phyloP scores from a whole-genome alignment of 164 flowering plant genomes.

The Liriodendron chinense region DNA sequence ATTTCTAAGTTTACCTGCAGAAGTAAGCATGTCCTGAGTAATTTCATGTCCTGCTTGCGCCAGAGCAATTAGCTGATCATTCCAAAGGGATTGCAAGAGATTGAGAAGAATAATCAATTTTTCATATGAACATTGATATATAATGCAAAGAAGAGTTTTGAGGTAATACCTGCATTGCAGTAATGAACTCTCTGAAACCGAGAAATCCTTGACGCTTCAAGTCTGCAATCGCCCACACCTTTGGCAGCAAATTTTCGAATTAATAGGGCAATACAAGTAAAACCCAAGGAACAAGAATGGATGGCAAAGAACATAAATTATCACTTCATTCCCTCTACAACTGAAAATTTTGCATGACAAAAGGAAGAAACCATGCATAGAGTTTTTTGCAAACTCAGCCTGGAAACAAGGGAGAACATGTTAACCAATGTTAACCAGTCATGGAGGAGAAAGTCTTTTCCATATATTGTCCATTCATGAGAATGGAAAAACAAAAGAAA shows the following conservation, averaged over 20 bases:
- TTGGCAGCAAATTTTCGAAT: neutral
- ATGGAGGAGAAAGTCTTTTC: no score
- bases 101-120: neutral
- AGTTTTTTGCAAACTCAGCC: neutral
- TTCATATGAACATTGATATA: neutral
- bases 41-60: slow-evolving; percentile 81
- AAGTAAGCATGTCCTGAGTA: slow-evolving; percentile 44
- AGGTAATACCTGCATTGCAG: slow-evolving; percentile 80
- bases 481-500: no score
- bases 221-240: slow-evolving; percentile 99
- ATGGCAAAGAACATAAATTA: neutral
- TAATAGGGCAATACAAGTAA: neutral
- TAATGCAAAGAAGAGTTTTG: neutral
- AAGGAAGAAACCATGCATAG: no score
- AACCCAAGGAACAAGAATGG: neutral
- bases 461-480: no score
- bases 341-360: no score
- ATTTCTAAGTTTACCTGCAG: slow-evolving; percentile 36
- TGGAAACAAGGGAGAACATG: neutral
- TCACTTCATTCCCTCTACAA: neutral
- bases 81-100: slow-evolving; percentile 4
- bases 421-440: no score
- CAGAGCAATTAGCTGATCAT: slow-evolving; percentile 62
- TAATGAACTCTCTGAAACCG: slow-evolving; percentile 72
- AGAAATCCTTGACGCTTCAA: slow-evolving; percentile 87